Evolutionary conservation across 305 asterid species (phyloP), one percentile per base, ranked within the genome.

Genomic region (Caryopteris hybrid): DNA sequence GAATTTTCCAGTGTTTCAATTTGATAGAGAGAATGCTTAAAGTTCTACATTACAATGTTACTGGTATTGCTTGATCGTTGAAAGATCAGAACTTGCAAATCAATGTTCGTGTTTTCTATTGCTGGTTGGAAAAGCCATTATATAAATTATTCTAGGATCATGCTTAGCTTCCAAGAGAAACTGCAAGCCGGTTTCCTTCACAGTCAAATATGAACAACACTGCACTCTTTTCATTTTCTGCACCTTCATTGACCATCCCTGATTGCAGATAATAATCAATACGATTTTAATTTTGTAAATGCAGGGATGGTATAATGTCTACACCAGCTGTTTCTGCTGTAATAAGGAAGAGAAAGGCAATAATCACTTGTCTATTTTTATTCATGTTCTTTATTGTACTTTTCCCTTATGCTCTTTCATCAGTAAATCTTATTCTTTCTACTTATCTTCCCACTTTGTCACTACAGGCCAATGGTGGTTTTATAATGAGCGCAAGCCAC

Each of bases 261-360:
- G n/a, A n/a, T n/a, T n/a, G n/a, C n/a, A n/a, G n/a, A n/a, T n/a
- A n/a, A n/a, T n/a, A n/a, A n/a, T n/a, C n/a, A n/a, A n/a, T n/a
- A n/a, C n/a, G n/a, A n/a, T n/a, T n/a, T n/a, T n/a, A n/a, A n/a
- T n/a, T n/a, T 73, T 65, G 39, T 66, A 31, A 58, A 72, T 79
- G 71, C 82, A 94, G 98, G 94, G 95, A 89, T 31, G 98, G 95
- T 56, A 81, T 91, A 63, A 34, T 94, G 86, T 94, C 98, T n/a
- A 94, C 99, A 5, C 97, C 98, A 51, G 97, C 97, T 61, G 97
- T 94, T 64, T 94, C 99, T 64, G 98, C 99, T 74, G 89, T 94
- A 53, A 94, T 89, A 84, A 82, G 98, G 78, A 89, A 87, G 85
- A 89, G 93, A 83, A 73, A 91, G 93, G 97, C 76, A 81, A 61